A percentile compares a stretch with the other conserved stretches of the same genome.
phyloP scores from a whole-genome alignment of 1,284 basidiomycete genomes.

The Cutaneotrichosporon dermatis region DNA sequence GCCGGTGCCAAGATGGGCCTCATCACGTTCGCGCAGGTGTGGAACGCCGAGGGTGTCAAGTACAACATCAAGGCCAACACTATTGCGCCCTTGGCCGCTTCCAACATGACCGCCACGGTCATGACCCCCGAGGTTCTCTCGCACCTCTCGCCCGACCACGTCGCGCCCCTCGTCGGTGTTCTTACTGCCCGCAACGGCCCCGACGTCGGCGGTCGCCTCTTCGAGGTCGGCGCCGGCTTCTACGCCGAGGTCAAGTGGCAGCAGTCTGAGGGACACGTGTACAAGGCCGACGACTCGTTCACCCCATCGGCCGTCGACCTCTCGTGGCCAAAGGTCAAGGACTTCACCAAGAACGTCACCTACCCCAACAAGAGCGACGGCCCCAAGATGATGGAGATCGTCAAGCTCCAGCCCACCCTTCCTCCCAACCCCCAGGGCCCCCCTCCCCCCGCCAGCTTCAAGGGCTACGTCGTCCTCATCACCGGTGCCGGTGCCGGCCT shows the following conservation, averaged over 20 bases:
- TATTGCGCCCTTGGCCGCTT: conserved; percentile 92
- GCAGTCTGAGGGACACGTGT: conserved; percentile 75
- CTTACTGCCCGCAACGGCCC: conserved; percentile 56
- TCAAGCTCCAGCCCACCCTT: conserved; percentile 16
- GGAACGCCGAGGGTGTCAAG: conserved; percentile 85
- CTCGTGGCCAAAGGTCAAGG: conserved; percentile 74
- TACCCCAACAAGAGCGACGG: conserved; percentile 71
- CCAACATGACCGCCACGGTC: conserved; percentile 86
- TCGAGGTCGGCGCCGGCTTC: conserved; percentile 92
- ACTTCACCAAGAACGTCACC: conserved; percentile 65
- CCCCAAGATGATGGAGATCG: conserved; percentile 55
- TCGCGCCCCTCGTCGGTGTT: conserved; percentile 86
- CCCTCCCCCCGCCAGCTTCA: conserved; percentile 70
- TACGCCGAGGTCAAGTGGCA: conserved; percentile 91
- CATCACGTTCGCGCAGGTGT: conserved; percentile 83
- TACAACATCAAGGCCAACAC: conserved; percentile 85
- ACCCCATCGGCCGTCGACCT: conserved; percentile 90
- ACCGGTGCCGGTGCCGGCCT: conserved; percentile 93
- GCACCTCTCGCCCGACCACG: conserved; percentile 86
- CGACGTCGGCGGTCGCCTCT: conserved; percentile 78
- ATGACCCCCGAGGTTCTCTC: conserved; percentile 95
- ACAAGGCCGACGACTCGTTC: conserved; percentile 84
- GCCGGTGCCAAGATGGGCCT: conserved; percentile 66
- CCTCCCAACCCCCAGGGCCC: conserved; percentile 36
- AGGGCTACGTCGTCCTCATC: conserved; percentile 86